Evolutionary conservation across 495 filamentous ascomycete species (phyloP).

Genomic region (Daldinia bambusicola): DNA sequence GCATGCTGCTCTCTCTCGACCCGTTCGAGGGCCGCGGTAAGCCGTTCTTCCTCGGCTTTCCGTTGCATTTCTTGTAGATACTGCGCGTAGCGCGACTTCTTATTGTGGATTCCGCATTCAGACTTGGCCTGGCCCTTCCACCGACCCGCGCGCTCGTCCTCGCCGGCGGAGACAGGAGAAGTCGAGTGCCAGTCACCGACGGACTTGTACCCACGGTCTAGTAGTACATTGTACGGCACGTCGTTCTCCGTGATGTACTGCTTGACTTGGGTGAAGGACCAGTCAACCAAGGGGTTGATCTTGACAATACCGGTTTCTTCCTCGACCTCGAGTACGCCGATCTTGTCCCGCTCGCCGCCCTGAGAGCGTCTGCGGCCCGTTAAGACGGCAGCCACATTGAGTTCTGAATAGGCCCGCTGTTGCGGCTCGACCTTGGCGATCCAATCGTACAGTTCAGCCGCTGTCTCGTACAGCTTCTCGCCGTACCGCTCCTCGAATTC

Average conservation of each 20-base stretch:
- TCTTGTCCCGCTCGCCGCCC: conserved; percentile 88
- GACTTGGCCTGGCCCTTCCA: conserved; percentile 97
- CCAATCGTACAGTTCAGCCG: conserved; percentile 93
- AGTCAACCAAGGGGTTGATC: conserved; percentile 98
- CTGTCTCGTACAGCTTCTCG: conserved; percentile 83
- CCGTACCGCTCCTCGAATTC: conserved; percentile 88
- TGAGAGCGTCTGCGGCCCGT: conserved; percentile 95
- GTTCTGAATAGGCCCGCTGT: conserved; percentile 87
- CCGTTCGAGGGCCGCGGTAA: conserved; percentile 51
- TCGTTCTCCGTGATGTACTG: conserved; percentile 84
- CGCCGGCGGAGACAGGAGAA: conserved; percentile 84
- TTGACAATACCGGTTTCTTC: conserved; percentile 89
- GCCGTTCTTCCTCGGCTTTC: conserved; percentile 73
- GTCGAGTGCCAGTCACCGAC: conserved; percentile 98
- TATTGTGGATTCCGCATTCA: conserved; percentile 98
- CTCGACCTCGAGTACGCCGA: conserved; percentile 91
- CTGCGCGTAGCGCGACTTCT: conserved; percentile 88
- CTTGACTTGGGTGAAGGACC: conserved; percentile 90
- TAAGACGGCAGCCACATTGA: conserved; percentile 89
- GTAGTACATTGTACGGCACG: conserved; percentile 91
- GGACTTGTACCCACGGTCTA: conserved; percentile 95
- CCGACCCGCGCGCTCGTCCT: conserved; percentile 95
- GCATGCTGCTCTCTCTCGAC: conserved; percentile 46
- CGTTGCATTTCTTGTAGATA: conserved; percentile 78
- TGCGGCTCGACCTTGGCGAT: conserved; percentile 97